A percentile compares a stretch with the other conserved stretches of the same genome.
Evolutionary conservation across 306 rosid genomes (phyloP).

Genomic region (Cicer bijugum): DNA sequence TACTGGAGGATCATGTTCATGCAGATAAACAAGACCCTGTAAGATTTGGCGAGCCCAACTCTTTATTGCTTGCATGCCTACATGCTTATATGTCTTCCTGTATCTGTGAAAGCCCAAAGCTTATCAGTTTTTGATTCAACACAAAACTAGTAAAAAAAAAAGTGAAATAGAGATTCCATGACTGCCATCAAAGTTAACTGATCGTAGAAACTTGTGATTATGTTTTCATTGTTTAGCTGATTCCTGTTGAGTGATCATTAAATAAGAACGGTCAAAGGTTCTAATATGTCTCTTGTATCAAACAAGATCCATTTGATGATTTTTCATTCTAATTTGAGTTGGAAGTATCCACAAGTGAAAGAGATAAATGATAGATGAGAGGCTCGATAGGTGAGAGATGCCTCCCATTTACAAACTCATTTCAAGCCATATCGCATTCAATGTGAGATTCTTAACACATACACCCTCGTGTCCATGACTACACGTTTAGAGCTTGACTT

Average conservation of each 20-base stretch:
- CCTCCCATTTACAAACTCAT: too few species aligned
- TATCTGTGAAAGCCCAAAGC: slow-evolving; percentile 56
- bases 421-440: too few species aligned
- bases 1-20: slow-evolving; percentile 85
- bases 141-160: neutral
- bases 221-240: neutral
- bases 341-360: neutral
- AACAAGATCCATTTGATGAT: too few species aligned
- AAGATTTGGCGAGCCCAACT: slow-evolving; percentile 86
- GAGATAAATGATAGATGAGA: neutral
- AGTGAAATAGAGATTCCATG: neutral
- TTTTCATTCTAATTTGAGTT: too few species aligned
- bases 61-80: slow-evolving; percentile 72
- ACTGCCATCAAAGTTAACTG: neutral
- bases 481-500: too few species aligned
- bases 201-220: too few species aligned
- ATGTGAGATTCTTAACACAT: too few species aligned
- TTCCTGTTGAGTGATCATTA: too few species aligned
- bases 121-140: slow-evolving; percentile 3
- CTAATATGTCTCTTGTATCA: too few species aligned
- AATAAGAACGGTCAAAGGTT: too few species aligned
- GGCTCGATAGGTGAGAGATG: neutral
- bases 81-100: slow-evolving; percentile 64
- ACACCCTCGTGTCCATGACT: too few species aligned
- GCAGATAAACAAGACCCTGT: slow-evolving; percentile 77